Percentiles rank a stretch among this genome's conserved stretches.
These are phyloP conservation scores for Acanthamoeba quina DNA, from an alignment of 208 protist species.

Conservation along the genomic window DNA sequence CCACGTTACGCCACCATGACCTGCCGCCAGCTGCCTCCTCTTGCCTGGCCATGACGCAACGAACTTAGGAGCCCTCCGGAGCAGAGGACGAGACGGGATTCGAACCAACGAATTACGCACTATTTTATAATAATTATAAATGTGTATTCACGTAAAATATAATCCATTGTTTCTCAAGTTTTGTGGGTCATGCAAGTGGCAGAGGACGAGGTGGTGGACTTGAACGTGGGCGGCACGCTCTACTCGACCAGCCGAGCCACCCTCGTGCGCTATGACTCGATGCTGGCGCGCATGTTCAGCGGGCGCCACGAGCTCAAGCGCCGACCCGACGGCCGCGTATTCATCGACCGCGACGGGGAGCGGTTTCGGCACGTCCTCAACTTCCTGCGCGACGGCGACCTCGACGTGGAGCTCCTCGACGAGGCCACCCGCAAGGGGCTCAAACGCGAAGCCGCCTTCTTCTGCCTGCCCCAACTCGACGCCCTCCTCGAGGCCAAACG, in stretches of 20 bases:
- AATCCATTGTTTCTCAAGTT: too few species aligned
- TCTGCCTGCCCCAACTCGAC: too few species aligned
- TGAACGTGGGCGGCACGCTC: not conserved
- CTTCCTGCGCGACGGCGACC: slow-evolving; percentile 15
- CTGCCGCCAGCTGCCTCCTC: not conserved
- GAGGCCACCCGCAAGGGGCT: not conserved
- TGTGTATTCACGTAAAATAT: too few species aligned
- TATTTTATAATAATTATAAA: too few species aligned
- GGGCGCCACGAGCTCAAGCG: not conserved
- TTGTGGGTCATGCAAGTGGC: too few species aligned
- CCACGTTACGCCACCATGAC: too few species aligned
- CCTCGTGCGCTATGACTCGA: not conserved
- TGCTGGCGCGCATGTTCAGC: not conserved
- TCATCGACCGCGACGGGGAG: slow-evolving; percentile 1
- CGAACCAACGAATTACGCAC: too few species aligned
- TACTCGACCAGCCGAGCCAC: not conserved
- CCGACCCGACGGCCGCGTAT: not conserved
- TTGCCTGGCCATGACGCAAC: too few species aligned
- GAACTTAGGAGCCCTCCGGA: too few species aligned
- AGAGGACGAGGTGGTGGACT: not conserved
- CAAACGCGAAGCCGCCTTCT: slow-evolving; percentile 39
- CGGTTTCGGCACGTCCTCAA: slow-evolving; percentile 1
- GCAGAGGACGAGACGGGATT: too few species aligned
- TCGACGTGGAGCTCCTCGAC: not conserved
- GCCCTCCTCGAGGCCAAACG: too few species aligned